A percentile compares a stretch with the other conserved stretches of the same genome.
These are phyloP conservation scores for Linnemannia hyalina DNA, from an alignment of 192 early-diverging fungal species.

Conservation along the genomic window DNA sequence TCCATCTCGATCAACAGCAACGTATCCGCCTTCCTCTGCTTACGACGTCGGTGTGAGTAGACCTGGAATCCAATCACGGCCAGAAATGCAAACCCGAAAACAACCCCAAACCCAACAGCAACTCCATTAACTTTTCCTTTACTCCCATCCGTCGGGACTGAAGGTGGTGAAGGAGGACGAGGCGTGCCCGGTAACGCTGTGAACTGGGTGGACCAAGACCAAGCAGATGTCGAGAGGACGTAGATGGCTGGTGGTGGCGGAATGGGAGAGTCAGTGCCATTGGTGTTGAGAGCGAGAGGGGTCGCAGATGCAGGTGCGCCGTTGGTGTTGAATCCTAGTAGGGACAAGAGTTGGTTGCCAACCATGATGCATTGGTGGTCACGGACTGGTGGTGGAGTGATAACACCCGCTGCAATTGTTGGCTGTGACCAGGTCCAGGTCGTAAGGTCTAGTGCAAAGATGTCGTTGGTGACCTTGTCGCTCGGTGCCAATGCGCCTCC, in stretches of 20 bases:
- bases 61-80: slow-evolving; percentile 34
- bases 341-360: slow-evolving; percentile 39
- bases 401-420: neutral
- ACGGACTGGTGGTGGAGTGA: slow-evolving; percentile 24
- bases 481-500: slow-evolving; percentile 25
- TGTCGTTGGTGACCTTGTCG: slow-evolving; percentile 30
- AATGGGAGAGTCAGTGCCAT: neutral
- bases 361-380: slow-evolving; percentile 47
- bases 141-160: slow-evolving; percentile 19
- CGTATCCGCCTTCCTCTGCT: slow-evolving; percentile 20
- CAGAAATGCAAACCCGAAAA: slow-evolving; percentile 30
- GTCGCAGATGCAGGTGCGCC: slow-evolving; percentile 25
- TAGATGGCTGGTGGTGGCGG: slow-evolving; percentile 34
- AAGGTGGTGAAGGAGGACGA: slow-evolving; percentile 24
- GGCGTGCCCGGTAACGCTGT: slow-evolving; percentile 27
- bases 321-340: slow-evolving; percentile 45
- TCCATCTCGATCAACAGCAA: slow-evolving; percentile 33
- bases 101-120: slow-evolving; percentile 30
- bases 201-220: slow-evolving; percentile 29
- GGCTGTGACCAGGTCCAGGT: slow-evolving; percentile 40
- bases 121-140: slow-evolving; percentile 31
- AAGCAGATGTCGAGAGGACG: slow-evolving; percentile 27
- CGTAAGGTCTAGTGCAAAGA: slow-evolving; percentile 23
- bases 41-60: slow-evolving; percentile 20
- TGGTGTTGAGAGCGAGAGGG: neutral